Evolutionary conservation across 306 rosid species (phyloP).

Genomic region (Cicer chorassanicum): DNA sequence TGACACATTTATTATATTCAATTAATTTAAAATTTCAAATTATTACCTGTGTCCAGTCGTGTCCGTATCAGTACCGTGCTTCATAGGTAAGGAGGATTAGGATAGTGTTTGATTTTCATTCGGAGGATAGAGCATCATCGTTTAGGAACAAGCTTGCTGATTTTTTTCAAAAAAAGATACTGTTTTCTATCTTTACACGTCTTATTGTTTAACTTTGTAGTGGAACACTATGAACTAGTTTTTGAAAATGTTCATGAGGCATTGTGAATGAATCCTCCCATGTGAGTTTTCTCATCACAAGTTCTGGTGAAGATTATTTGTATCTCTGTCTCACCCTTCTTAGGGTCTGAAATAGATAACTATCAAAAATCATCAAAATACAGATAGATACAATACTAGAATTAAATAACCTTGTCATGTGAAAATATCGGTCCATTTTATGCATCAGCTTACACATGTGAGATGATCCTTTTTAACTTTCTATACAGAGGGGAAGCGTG

Average conservation of each 20-base stretch:
- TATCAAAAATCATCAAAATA: neutral
- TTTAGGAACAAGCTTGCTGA: neutral
- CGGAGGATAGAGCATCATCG: conserved; percentile 2
- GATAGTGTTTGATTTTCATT: conserved; percentile 3
- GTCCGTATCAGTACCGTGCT: too few relatives aligned
- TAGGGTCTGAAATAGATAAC: neutral
- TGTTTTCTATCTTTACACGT: conserved; percentile 13
- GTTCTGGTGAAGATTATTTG: neutral
- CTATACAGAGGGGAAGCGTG: conserved; percentile 61
- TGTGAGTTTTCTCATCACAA: neutral
- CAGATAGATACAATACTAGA: neutral
- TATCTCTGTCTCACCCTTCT: neutral
- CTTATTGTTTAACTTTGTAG: neutral
- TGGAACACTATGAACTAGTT: conserved; percentile 13
- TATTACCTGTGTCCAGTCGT: too few relatives aligned
- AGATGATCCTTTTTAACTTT: conserved; percentile 37
- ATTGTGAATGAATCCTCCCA: neutral
- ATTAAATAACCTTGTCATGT: neutral
- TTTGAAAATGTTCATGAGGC: conserved; percentile 28
- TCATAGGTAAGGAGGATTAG: too few relatives aligned
- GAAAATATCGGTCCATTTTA: neutral
- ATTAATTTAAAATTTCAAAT: too few relatives aligned
- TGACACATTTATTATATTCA: too few relatives aligned
- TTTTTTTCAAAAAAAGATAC: neutral
- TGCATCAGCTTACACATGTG: conserved; percentile 12